Conservation (phyloP, 23 red algal genomes). For the Gracilaria caudata region DNA sequence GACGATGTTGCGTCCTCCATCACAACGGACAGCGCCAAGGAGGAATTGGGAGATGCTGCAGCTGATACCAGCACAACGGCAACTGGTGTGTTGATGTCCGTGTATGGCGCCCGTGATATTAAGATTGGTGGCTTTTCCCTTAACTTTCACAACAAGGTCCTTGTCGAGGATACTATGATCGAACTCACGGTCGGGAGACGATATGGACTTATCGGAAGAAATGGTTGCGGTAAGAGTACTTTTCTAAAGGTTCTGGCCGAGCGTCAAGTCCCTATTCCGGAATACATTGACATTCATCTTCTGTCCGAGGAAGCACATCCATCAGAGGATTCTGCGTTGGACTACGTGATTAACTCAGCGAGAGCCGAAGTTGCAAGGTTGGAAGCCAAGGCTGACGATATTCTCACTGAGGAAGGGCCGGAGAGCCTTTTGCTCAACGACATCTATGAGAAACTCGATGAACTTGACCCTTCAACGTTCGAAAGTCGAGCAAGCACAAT, state of each 20-base stretch:
- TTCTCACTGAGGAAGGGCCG: conserved; percentile 73
- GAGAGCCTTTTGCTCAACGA: conserved; percentile 75
- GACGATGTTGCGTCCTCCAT: conserved; percentile 47
- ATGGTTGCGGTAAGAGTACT: conserved; percentile 93
- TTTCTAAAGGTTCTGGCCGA: conserved; percentile 81
- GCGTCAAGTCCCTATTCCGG: conserved; percentile 87
- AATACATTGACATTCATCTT: conserved; percentile 85
- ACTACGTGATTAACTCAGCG: conserved; percentile 86
- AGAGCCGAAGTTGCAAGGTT: conserved; percentile 66
- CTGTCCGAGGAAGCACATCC: conserved; percentile 84
- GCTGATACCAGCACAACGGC: conserved; percentile 66
- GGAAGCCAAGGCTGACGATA: conserved; percentile 58
- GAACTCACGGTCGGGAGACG: conserved; percentile 83
- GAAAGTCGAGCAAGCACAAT: conserved; percentile 94
- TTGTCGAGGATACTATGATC: conserved; percentile 83
- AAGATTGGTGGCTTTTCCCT: conserved; percentile 80
- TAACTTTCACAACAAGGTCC: conserved; percentile 83
- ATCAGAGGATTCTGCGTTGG: conserved; percentile 78
- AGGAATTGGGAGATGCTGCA: conserved; percentile 26
- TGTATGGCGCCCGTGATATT: conserved; percentile 79
- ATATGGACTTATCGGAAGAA: conserved; percentile 93
- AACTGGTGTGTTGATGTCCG: conserved; percentile 62
- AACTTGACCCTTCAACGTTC: conserved; percentile 76
- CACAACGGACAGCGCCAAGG: conserved; percentile 21
- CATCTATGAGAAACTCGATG: conserved; percentile 85